Evolutionary conservation across 345 rosid genomes (phyloP).

Genomic region (Syzygium grande): DNA sequence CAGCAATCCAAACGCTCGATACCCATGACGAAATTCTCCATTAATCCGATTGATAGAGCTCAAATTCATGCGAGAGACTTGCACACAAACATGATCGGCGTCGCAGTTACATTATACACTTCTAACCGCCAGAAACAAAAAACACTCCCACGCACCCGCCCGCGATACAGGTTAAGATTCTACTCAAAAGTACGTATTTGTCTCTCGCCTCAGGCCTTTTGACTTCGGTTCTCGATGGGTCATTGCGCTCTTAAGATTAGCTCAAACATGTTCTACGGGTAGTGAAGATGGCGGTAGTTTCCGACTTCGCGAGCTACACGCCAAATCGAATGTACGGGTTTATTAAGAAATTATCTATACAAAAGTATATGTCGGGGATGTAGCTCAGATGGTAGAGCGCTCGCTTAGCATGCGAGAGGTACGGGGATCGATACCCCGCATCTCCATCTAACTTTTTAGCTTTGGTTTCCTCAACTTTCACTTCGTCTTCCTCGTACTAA

Average conservation of each 20-base stretch:
- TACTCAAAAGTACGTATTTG: neutral
- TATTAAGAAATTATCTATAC: fast-evolving
- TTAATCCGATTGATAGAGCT: neutral
- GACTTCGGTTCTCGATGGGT: neutral
- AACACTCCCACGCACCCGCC: fast-evolving
- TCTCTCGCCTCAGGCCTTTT: neutral
- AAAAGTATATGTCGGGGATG: slow-evolving; percentile 13
- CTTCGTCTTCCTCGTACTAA: neutral
- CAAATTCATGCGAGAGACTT: neutral
- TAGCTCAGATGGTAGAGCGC: slow-evolving; percentile 81
- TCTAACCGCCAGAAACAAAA: neutral
- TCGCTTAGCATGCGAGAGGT: slow-evolving; percentile 65
- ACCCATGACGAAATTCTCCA: neutral
- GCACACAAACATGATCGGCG: neutral
- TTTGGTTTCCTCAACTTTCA: neutral
- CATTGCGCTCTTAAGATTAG: neutral
- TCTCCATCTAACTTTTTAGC: slow-evolving; percentile 9
- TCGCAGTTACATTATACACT: neutral
- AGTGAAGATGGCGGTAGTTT: neutral
- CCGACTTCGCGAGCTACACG: neutral
- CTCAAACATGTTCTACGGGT: neutral
- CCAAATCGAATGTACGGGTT: fast-evolving
- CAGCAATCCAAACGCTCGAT: neutral
- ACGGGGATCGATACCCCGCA: slow-evolving; percentile 53
- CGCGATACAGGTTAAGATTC: neutral